phyloP scores from a whole-genome alignment of 768 basidiomycete genomes.

The Leccinum variicolor region DNA sequence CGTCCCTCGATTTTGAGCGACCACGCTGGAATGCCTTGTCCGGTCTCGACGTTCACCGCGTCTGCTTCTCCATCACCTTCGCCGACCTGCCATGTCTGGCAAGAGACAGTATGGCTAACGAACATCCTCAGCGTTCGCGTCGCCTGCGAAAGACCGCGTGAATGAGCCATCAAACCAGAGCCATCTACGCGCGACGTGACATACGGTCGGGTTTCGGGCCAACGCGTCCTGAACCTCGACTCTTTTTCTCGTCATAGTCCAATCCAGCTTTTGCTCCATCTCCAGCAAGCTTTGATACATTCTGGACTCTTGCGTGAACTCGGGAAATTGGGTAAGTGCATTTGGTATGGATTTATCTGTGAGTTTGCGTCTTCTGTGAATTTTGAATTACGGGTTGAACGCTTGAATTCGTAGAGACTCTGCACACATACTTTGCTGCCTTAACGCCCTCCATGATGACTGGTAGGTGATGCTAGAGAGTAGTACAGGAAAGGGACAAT shows the following conservation, averaged over 20 bases:
- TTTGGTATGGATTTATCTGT: conserved; percentile 78
- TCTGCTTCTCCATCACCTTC: conserved; percentile 34
- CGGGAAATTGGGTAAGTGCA: conserved; percentile 67
- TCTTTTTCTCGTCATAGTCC: conserved; percentile 90
- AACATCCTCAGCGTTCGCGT: conserved; percentile 83
- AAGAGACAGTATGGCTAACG: conserved; percentile 82
- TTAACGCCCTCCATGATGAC: conserved; percentile 30
- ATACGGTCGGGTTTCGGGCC: conserved; percentile 60
- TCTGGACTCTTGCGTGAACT: conserved; percentile 75
- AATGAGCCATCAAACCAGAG: conserved; percentile 1
- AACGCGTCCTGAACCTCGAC: conserved; percentile 92
- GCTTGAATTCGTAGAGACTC: not conserved
- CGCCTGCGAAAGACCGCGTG: conserved; percentile 45
- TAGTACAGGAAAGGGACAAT: not conserved
- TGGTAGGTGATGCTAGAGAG: not conserved
- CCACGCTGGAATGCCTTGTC: conserved; percentile 90
- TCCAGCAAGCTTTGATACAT: conserved; percentile 86
- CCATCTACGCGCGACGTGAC: not conserved
- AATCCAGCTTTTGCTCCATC: conserved; percentile 90
- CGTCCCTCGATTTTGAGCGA: conserved; percentile 84
- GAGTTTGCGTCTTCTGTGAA: conserved; percentile 66
- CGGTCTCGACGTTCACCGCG: conserved; percentile 65
- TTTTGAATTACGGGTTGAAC: not conserved
- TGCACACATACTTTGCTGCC: conserved; percentile 30
- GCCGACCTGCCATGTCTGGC: conserved; percentile 80